A percentile compares a stretch with the other conserved stretches of the same genome.
Conservation (phyloP, 176 grass and related monocot genomes). For the Ampelocalamus luodianensis region DNA sequence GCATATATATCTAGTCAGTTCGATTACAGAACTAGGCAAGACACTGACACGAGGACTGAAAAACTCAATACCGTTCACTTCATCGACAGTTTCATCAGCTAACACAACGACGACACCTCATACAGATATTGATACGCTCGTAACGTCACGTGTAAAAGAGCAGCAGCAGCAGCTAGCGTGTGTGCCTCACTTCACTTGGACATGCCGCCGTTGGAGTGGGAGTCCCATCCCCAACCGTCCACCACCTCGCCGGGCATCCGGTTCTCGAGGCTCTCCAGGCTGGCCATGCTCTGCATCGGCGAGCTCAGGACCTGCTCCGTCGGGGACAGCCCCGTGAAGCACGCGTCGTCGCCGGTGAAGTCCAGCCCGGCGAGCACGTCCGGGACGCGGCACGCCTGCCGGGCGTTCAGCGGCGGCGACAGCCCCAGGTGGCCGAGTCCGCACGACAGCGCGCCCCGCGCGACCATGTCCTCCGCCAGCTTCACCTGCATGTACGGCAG, state of each 20-base stretch:
- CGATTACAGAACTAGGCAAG: constrained; percentile 35
- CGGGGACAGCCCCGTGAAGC: constrained; percentile 61
- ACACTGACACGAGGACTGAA: constrained; percentile 51
- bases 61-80: constrained; percentile 59
- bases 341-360: constrained; percentile 61
- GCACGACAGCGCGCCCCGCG: constrained; percentile 67
- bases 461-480: constrained; percentile 85
- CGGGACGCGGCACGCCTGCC: constrained; percentile 47
- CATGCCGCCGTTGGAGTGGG: constrained; percentile 48
- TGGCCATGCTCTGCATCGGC: constrained; percentile 61
- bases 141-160: not conserved
- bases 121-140: not conserved
- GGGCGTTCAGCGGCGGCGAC: constrained; percentile 57
- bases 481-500: too few relatives aligned
- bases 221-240: constrained; percentile 61
- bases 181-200: constrained; percentile 47
- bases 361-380: constrained; percentile 59
- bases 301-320: constrained; percentile 70
- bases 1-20: constrained; percentile 25
- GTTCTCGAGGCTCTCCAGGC: constrained; percentile 57
- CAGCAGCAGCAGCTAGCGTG: not conserved
- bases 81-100: constrained; percentile 25
- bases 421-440: constrained; percentile 51
- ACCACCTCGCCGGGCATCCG: constrained; percentile 47
- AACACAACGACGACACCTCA: not conserved